These are phyloP conservation scores for Silene noctiflora DNA, from an alignment of 179 eudicot species.

Conservation along the genomic window DNA sequence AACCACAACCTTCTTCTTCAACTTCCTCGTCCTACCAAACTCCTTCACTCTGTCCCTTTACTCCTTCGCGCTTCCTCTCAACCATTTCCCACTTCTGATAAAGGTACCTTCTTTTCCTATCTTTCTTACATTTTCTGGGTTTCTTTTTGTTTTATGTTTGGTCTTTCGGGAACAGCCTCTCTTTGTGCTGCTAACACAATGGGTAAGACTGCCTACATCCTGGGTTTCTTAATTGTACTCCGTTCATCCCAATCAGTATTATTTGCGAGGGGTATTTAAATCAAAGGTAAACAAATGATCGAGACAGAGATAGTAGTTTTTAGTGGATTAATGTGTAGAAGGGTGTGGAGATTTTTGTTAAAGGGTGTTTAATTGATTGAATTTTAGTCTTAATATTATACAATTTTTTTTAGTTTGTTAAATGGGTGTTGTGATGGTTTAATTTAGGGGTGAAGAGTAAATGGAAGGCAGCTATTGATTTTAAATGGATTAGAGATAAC, in stretches of 20 bases:
- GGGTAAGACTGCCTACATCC: no score
- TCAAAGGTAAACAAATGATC: no score
- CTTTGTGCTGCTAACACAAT: no score
- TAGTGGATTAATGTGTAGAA: neutral
- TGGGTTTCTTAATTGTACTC: no score
- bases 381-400: no score
- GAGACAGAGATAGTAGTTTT: no score
- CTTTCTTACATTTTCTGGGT: neutral
- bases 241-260: no score
- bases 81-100: constrained; percentile 21
- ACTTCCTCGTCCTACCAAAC: constrained; percentile 17
- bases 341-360: neutral
- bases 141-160: neutral
- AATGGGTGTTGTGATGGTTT: neutral
- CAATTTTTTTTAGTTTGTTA: no score
- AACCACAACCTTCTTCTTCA: constrained; percentile 11
- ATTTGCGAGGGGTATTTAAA: no score
- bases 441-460: constrained; percentile 44
- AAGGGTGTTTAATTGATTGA: constrained; percentile 1
- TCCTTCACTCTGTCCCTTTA: constrained; percentile 17
- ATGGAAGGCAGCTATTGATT: constrained; percentile 94
- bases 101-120: constrained; percentile 21
- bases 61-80: constrained; percentile 25
- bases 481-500: constrained; percentile 83
- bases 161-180: no score